Base-by-base conservation (phyloP, 163 green algal genomes). In the Chlorella variabilis region DNA sequence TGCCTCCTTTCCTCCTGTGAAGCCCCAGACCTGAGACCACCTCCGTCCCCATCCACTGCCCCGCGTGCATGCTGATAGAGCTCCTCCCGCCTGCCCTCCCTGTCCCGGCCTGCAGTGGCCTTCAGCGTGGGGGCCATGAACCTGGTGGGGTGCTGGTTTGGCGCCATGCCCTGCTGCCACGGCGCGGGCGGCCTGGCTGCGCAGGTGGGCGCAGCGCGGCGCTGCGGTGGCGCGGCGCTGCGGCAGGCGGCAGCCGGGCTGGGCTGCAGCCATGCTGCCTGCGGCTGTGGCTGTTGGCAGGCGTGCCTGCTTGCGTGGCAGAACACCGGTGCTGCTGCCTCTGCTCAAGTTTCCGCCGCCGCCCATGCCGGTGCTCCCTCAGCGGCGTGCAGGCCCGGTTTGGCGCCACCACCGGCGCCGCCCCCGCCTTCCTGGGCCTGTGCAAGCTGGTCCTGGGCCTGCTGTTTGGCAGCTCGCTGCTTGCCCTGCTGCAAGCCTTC, bases 151-250 rank as follows among this genome's bases (percentile, higher is more conserved):
- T 88, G 85, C 69, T 96, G 92, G 90, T 90, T 93, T 70, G 92
- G 93, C 1, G 90, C 86, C 33, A 91, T 96, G 88, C 93, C 94
- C 18, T 91, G 80, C 71, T 97, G 94, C 81, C 91, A 96, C 74
- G 93, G 94, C 21, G 89, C 92, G 0, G 93, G 94, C 25, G 93
- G 94, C 2, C 84, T 97, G 23, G 93, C 93, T 31, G 94, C 90
- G 6, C 89, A 94, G 84, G 84, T 90, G 48, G n/a, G n/a, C n/a
- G n/a, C n/a, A n/a, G n/a, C n/a, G n/a, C n/a, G n/a, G n/a, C n/a
- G n/a, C n/a, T n/a, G n/a, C n/a, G n/a, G n/a, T n/a, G n/a, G n/a
- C n/a, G n/a, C n/a, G n/a, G n/a, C n/a, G n/a, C n/a, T n/a, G n/a
- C n/a, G n/a, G n/a, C n/a, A n/a, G n/a, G n/a, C n/a, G n/a, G n/a